phyloP scores from a whole-genome alignment of 169 alveolate genomes.

The Eimeria falciformis region DNA sequence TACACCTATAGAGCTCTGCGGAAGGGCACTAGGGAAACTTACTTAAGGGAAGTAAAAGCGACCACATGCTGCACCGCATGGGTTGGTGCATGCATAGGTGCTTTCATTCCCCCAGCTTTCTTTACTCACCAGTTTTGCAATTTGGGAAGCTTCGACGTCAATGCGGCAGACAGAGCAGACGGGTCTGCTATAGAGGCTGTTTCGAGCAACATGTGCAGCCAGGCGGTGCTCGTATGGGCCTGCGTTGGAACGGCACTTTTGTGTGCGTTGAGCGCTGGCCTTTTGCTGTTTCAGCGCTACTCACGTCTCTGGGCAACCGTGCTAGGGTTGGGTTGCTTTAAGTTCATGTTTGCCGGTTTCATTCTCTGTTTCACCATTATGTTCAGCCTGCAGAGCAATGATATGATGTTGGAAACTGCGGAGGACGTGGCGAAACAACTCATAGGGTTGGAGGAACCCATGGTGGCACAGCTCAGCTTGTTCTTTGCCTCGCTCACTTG shows the following conservation, averaged over 20 bases:
- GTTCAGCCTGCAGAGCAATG: slow-evolving; percentile 51
- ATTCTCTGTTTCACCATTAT: slow-evolving; percentile 43
- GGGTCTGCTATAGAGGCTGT: slow-evolving; percentile 11
- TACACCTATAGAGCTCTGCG: slow-evolving; percentile 39
- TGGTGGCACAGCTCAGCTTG: slow-evolving; percentile 31
- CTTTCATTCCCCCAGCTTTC: slow-evolving; percentile 43
- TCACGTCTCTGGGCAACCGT: slow-evolving; percentile 60
- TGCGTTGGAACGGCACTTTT: slow-evolving; percentile 16
- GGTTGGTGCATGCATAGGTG: slow-evolving; percentile 63
- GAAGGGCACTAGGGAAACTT: slow-evolving; percentile 41
- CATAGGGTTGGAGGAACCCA: slow-evolving; percentile 35
- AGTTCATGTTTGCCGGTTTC: slow-evolving; percentile 57
- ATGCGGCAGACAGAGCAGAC: slow-evolving; percentile 34
- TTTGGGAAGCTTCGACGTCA: slow-evolving; percentile 19
- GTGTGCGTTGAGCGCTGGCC: slow-evolving; percentile 51
- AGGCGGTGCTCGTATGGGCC: slow-evolving; percentile 26
- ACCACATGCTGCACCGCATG: slow-evolving; percentile 57
- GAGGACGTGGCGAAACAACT: slow-evolving; percentile 1
- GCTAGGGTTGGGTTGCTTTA: slow-evolving; percentile 12
- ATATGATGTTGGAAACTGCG: slow-evolving; percentile 53
- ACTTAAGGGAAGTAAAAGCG: slow-evolving; percentile 5
- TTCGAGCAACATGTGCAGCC: slow-evolving; percentile 46
- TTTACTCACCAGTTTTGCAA: slow-evolving; percentile 56
- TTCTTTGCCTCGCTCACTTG: slow-evolving; percentile 48
- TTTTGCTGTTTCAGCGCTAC: slow-evolving; percentile 53